phyloP scores from a whole-genome alignment of 2,329 filamentous ascomycete genomes.

The Beauveria varroae region DNA sequence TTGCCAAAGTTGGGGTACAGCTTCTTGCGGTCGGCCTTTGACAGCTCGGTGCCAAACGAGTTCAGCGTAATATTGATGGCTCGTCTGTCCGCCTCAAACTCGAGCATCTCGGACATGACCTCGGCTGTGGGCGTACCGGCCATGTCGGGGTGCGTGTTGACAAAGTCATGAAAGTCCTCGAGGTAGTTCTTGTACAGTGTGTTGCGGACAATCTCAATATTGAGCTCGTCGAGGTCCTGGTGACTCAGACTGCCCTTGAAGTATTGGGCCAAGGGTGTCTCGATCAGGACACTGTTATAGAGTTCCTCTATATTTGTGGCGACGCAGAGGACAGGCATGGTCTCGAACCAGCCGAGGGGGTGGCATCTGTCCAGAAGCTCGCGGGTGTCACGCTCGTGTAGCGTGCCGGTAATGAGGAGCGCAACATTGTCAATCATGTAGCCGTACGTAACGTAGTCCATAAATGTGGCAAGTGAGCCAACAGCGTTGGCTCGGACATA shows the following conservation, averaged over 20 bases:
- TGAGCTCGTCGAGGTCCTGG: constrained; percentile 95
- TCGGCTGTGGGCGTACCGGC: constrained; percentile 82
- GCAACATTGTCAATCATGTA: constrained; percentile 99
- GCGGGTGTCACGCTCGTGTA: constrained; percentile 93
- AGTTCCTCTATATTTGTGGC: constrained; percentile 98
- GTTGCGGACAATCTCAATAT: constrained; percentile 98
- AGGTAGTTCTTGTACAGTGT: constrained; percentile 99
- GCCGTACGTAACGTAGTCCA: constrained; percentile 96
- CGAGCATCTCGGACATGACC: constrained; percentile 90
- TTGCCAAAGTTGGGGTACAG: constrained; percentile 88
- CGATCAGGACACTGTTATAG: constrained; percentile 95
- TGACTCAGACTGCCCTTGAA: constrained; percentile 96
- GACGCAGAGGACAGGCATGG: constrained; percentile 94
- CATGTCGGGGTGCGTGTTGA: constrained; percentile 83
- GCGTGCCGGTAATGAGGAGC: constrained; percentile 91
- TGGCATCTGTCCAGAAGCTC: constrained; percentile 95
- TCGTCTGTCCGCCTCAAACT: constrained; percentile 93
- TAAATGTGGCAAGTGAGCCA: constrained; percentile 85
- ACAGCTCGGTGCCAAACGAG: constrained; percentile 93
- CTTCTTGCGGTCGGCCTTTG: constrained; percentile 90
- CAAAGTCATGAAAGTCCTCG: constrained; percentile 93
- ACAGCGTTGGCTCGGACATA: constrained; percentile 93
- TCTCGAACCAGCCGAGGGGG: constrained; percentile 97
- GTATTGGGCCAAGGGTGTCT: constrained; percentile 91
- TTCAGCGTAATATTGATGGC: constrained; percentile 99